Percentiles rank a stretch among this genome's conserved stretches.
These are phyloP conservation scores for Phytophthora hibernalis DNA, from an alignment of 352 stramenopile genomes.

Conservation along the genomic window DNA sequence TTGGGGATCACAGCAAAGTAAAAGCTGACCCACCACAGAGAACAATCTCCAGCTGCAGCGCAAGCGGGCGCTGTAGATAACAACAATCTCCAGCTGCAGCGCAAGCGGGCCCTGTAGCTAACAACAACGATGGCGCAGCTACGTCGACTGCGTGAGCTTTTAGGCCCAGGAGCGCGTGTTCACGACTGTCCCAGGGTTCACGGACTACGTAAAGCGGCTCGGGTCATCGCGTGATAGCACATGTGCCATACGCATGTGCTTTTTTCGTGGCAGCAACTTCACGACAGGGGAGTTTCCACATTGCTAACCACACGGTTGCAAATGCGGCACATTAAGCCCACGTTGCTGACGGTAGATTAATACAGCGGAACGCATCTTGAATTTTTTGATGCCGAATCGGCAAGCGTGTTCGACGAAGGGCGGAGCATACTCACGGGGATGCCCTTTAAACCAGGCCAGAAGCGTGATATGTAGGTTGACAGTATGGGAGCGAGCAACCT, in stretches of 20 bases:
- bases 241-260: slow-evolving; percentile 1
- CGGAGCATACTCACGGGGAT: background rate
- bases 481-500: background rate
- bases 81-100: background rate
- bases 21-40: background rate
- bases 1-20: background rate
- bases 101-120: background rate
- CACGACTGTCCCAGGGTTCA: background rate
- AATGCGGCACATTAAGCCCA: background rate
- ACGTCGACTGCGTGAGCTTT: slow-evolving; percentile 1
- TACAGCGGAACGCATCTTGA: slow-evolving; percentile 14
- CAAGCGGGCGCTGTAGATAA: too few species aligned
- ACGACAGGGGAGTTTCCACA: background rate
- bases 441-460: background rate
- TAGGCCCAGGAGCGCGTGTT: slow-evolving; percentile 5
- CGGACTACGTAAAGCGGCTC: background rate
- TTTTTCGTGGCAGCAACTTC: slow-evolving; percentile 2
- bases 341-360: background rate
- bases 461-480: background rate
- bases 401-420: background rate
- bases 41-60: too few species aligned
- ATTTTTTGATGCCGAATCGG: slow-evolving; percentile 13
- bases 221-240: background rate
- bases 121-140: background rate
- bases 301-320: background rate